Percentiles rank a stretch among this genome's conserved stretches.
Conservation (phyloP, 2,329 filamentous ascomycete species). For the Penicillium concentricum region DNA sequence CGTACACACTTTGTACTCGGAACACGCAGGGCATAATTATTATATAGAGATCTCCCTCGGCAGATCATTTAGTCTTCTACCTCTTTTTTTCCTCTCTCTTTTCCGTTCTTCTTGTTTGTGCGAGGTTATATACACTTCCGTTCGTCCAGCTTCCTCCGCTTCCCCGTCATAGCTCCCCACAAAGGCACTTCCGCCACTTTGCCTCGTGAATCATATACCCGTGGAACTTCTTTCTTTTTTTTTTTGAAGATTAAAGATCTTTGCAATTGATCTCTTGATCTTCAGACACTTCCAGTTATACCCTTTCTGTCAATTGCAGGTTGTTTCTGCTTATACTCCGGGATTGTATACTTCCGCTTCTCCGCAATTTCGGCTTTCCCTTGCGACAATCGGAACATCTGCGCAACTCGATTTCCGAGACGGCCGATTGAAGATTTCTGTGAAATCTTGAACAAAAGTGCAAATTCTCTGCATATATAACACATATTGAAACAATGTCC, state of each 20-base stretch:
- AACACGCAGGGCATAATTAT: not conserved
- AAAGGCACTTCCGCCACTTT: conserved; percentile 26
- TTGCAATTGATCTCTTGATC: not conserved
- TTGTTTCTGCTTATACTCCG: conserved; percentile 11
- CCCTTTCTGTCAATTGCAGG: not conserved
- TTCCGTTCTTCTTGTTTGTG: not conserved
- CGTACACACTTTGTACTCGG: not conserved
- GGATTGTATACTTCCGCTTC: conserved; percentile 37
- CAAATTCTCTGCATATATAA: not conserved
- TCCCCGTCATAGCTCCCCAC: conserved; percentile 36
- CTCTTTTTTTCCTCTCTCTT: conserved; percentile 1
- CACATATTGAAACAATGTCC: conserved; percentile 50
- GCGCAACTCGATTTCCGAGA: conserved; percentile 3
- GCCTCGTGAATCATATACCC: conserved; percentile 20
- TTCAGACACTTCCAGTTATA: not conserved
- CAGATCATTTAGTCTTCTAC: not conserved
- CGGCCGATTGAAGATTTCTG: not conserved
- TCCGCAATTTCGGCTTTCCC: conserved; percentile 32
- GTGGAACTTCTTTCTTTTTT: conserved; percentile 1
- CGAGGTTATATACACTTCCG: conserved; percentile 29
- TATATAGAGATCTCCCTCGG: conserved; percentile 15
- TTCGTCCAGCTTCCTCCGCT: conserved; percentile 41
- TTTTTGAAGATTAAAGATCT: not conserved
- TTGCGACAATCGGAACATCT: conserved; percentile 15
- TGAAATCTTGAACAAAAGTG: conserved; percentile 6